Evolutionary conservation across 2,329 filamentous ascomycete species (phyloP).

Genomic region (Diaporthe destruens): DNA sequence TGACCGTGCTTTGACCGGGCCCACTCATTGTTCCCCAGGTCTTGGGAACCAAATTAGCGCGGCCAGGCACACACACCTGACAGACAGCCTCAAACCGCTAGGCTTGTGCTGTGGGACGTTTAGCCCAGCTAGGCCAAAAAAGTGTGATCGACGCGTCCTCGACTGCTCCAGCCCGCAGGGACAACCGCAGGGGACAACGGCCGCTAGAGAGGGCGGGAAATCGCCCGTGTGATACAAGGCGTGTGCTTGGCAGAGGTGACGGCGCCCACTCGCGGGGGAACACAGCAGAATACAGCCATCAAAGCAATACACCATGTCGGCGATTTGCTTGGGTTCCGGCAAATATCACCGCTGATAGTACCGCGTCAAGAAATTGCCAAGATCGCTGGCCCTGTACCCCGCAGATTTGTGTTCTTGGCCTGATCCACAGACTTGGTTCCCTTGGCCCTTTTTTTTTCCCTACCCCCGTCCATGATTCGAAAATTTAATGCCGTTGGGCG

Average conservation of each 20-base stretch:
- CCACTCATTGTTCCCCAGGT: conserved; percentile 4
- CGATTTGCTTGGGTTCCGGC: conserved; percentile 12
- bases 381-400: conserved; percentile 30
- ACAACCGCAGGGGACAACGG: neutral
- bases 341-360: conserved; percentile 12
- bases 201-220: neutral
- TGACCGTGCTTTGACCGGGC: too few species aligned
- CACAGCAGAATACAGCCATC: neutral
- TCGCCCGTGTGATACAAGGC: conserved; percentile 8
- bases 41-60: neutral
- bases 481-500: conserved; percentile 2
- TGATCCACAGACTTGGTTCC: conserved; percentile 29
- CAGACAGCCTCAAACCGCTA: neutral
- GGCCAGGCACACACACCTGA: neutral
- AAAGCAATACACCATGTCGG: neutral
- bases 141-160: conserved; percentile 8
- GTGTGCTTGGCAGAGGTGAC: neutral
- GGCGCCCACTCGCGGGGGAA: conserved; percentile 10
- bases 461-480: conserved; percentile 32
- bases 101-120: neutral
- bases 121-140: conserved; percentile 2
- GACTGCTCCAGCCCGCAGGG: neutral
- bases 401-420: conserved; percentile 29
- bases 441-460: neutral
- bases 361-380: conserved; percentile 23